phyloP scores from a whole-genome alignment of 2,329 filamentous ascomycete genomes.

The Alternaria hordeiaustralica region DNA sequence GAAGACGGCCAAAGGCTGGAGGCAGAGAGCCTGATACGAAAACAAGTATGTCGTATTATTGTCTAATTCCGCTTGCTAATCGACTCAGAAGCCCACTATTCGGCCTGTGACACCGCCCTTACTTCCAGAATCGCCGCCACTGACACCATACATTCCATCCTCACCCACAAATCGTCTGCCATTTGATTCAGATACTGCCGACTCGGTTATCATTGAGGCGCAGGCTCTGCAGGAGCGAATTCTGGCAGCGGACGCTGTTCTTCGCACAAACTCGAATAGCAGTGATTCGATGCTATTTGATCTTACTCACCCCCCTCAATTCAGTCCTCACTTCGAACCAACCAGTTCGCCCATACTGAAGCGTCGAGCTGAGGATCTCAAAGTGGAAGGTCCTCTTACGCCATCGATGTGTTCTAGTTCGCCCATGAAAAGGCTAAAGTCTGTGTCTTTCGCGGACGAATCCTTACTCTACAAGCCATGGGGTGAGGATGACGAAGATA shows the following conservation, averaged over 20 bases:
- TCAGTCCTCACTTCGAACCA: constrained; percentile 23
- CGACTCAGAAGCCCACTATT: constrained; percentile 31
- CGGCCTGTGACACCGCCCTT: constrained; percentile 56
- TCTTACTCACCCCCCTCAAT: constrained; percentile 27
- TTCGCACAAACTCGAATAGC: constrained; percentile 40
- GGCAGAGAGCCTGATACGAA: constrained; percentile 18
- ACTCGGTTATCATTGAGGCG: constrained; percentile 44
- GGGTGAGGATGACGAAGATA: not conserved
- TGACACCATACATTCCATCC: constrained; percentile 49
- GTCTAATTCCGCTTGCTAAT: constrained; percentile 20
- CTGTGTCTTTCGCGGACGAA: constrained; percentile 48
- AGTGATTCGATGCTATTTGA: constrained; percentile 44
- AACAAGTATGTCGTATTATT: constrained; percentile 26
- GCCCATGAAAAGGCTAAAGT: constrained; percentile 50
- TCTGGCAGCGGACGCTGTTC: constrained; percentile 42
- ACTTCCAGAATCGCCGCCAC: constrained; percentile 52
- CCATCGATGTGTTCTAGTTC: constrained; percentile 47
- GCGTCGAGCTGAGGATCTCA: constrained; percentile 47
- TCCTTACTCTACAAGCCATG: constrained; percentile 43
- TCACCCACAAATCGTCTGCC: constrained; percentile 48
- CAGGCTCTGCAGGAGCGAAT: constrained; percentile 43
- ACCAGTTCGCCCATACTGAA: constrained; percentile 33
- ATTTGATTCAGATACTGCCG: constrained; percentile 45
- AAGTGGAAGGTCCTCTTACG: constrained; percentile 56
- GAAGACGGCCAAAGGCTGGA: constrained; percentile 31